Evolutionary conservation across 2,329 filamentous ascomycete species (phyloP), one percentile per base, ranked within the genome.

Genomic region (Calonectria pauciramosa): DNA sequence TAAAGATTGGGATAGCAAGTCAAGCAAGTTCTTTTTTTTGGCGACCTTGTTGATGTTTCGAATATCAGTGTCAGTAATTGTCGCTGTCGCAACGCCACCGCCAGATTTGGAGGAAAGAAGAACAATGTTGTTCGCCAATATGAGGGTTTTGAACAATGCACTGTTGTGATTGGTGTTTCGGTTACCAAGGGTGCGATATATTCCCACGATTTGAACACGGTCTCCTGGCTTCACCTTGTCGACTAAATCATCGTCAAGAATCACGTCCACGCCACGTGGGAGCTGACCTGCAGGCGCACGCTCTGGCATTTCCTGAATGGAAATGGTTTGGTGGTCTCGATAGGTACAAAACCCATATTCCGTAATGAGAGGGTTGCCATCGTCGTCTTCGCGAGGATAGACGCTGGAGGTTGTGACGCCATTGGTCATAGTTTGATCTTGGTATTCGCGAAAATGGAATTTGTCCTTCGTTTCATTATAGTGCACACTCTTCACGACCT

Each of bases 221-320:
- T 99, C 97, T 65, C 97, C 97, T 13, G 97, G 97, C 86, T 99
- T 99, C 74, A 97, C 95, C 73, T 92, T 93, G 84, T 99, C 97
- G 20, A 99, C 97, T 68, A 99, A 89, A 83, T 99, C 97, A 84
- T 99, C 97, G 83, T 99, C 97, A 78, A 99, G 88, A 79, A 99
- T 96, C 18, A 99, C 96, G 85, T 99, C 97, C 23, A 99, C 97
- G 71, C 96, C 96, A 69, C 97, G 93, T 74, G 97, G 97, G 77
- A 99, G 90, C 88, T 99, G 97, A 68, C 97, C 97, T 73, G 97
- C 96, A 69, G 97, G 97, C 2, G 97, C 97, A 80, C 96, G 91
- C 86, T 99, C 97, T 0, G 97, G 97, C 97, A 99, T 99, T 88
- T 99, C 97, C 86, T 99, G 97, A 78, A 99, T 98, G 0, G 96